Conservation (phyloP, 805 yeast genomes). For the Alloascoidea hylecoeti region DNA sequence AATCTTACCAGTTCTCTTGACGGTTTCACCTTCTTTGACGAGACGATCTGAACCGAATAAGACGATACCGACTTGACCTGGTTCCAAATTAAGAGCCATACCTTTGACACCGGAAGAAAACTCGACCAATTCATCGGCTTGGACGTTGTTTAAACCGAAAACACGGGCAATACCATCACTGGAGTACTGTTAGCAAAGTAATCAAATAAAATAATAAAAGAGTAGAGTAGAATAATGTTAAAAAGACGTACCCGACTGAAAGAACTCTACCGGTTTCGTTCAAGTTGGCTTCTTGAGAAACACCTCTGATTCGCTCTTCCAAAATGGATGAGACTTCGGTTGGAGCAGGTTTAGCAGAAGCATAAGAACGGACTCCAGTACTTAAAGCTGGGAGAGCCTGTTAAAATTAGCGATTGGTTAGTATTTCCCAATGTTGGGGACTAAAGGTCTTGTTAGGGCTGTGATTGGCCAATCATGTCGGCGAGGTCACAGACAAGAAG, state of each 20-base stretch:
- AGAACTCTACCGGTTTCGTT: constrained; percentile 99
- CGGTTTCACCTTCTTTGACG: constrained; percentile 99
- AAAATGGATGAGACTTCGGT: constrained; percentile 98
- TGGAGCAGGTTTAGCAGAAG: constrained; percentile 93
- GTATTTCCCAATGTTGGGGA: too few species aligned
- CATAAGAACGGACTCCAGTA: constrained; percentile 73
- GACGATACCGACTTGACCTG: constrained; percentile 99
- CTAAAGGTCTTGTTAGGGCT: too few species aligned
- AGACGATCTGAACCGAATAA: constrained; percentile 98
- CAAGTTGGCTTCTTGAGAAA: constrained; percentile 91
- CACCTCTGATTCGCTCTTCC: constrained; percentile 99
- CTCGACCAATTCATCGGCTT: constrained; percentile 99
- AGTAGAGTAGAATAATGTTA: neutral
- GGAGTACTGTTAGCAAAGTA: constrained; percentile 42
- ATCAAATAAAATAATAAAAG: neutral
- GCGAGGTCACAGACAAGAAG: too few species aligned
- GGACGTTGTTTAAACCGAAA: constrained; percentile 98
- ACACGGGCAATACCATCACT: constrained; percentile 99
- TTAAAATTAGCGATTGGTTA: too few species aligned
- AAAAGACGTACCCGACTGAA: constrained; percentile 73
- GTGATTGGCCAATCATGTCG: too few species aligned
- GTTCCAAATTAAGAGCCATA: constrained; percentile 99
- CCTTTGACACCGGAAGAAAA: constrained; percentile 99
- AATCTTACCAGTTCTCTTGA: constrained; percentile 98
- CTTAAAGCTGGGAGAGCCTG: too few species aligned